A percentile compares a stretch with the other conserved stretches of the same genome.
Evolutionary conservation across 176 grass and related monocot genomes (phyloP).

Genomic region (Oropetium thomaeum): DNA sequence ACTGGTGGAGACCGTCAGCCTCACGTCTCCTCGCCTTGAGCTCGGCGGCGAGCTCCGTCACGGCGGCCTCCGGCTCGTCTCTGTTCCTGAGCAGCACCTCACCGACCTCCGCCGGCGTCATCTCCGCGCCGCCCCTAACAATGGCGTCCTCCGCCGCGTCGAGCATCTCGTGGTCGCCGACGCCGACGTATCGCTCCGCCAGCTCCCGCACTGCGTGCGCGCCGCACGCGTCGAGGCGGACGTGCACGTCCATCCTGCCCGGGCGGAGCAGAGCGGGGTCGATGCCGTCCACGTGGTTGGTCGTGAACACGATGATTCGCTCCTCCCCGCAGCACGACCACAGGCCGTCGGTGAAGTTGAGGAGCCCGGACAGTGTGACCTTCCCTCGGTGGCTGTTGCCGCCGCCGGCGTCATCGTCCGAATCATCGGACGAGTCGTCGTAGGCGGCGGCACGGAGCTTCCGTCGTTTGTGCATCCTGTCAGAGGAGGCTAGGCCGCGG

Average conservation of each 20-base stretch:
- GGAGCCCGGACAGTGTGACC: constrained; percentile 85
- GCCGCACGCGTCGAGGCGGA: constrained; percentile 71
- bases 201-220: constrained; percentile 72
- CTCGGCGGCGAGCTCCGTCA: constrained; percentile 67
- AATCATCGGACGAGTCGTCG: constrained; percentile 44
- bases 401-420: constrained; percentile 32
- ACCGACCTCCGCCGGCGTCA: constrained; percentile 92
- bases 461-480: constrained; percentile 39
- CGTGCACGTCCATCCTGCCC: constrained; percentile 95
- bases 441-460: constrained; percentile 35
- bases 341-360: constrained; percentile 96
- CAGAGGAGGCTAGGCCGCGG: constrained; percentile 45
- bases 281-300: constrained; percentile 88
- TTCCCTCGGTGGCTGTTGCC: constrained; percentile 23
- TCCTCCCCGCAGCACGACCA: constrained; percentile 99
- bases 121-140: constrained; percentile 50
- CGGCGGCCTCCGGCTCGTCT: constrained; percentile 62
- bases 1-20: constrained; percentile 31
- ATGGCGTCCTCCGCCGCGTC: constrained; percentile 51
- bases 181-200: constrained; percentile 56
- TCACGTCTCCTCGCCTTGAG: constrained; percentile 46
- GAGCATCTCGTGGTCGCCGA: constrained; percentile 53
- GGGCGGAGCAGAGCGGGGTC: constrained; percentile 84
- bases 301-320: constrained; percentile 88
- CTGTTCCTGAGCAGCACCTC: constrained; percentile 87